phyloP scores from a whole-genome alignment of 78 protist species.

The Cavenderia fasciculata region DNA sequence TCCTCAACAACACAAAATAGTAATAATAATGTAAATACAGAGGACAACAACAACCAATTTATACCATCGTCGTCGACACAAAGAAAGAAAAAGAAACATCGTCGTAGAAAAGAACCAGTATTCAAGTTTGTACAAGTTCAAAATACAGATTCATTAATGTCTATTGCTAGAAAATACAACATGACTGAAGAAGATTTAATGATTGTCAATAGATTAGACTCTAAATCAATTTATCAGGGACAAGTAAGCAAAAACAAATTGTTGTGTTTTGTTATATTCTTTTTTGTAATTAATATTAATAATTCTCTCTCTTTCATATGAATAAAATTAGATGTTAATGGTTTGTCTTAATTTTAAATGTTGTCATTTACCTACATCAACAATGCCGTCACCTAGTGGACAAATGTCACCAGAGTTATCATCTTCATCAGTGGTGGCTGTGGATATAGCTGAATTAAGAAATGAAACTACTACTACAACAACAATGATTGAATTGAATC shows the following conservation, averaged over 20 bases:
- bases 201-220: constrained; percentile 48
- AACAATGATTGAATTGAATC: no score
- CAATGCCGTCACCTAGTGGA: constrained; percentile 1
- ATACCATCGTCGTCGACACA: background rate
- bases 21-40: no score
- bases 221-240: constrained; percentile 23
- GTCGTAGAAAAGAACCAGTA: background rate
- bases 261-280: background rate
- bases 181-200: constrained; percentile 57
- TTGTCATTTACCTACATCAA: background rate
- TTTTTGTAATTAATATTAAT: background rate
- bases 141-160: constrained; percentile 53
- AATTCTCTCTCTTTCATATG: background rate
- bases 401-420: no score
- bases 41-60: background rate
- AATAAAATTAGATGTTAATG: constrained; percentile 5
- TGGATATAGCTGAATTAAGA: no score
- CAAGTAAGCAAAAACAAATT: background rate
- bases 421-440: no score
- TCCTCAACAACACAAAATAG: background rate
- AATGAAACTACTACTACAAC: no score
- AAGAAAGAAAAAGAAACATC: background rate
- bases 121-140: constrained; percentile 45
- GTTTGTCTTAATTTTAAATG: constrained; percentile 23
- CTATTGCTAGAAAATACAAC: constrained; percentile 60